Evolutionary conservation across 1,284 basidiomycete species (phyloP), one percentile per base, ranked within the genome.

Genomic region (Ceratobasidium sp.): DNA sequence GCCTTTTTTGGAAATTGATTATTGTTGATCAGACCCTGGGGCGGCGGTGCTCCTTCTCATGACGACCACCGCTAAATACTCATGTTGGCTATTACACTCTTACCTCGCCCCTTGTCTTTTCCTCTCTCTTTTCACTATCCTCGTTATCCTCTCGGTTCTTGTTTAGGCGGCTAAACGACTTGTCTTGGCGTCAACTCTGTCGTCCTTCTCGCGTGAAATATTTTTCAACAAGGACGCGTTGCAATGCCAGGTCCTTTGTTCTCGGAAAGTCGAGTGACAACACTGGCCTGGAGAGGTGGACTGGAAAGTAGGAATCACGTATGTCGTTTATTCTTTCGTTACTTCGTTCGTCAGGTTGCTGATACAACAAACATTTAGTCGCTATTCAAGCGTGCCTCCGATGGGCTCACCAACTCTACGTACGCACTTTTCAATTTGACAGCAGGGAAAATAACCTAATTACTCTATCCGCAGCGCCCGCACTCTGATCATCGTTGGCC

Each of bases 401-500:
- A 30, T 14, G 38, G 20, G 16, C 16, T 38, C n/a, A 35, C 38
- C 12, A 35, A 62, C n/a, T 62, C 60, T 20, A 62, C 60, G 60
- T 62, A 44, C 38, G 60, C 38, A 8, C 20, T 30, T 41, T 48
- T 20, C 14, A 12, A 60, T 33, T 30, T 35, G 33, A 60, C 16
- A 30, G 10, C 30, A 18, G 10, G 6, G 30, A 30, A 59, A 30
- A 30, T 14, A 33, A 33, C 10, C 57, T 59, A 59, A 59, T 30
- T 59, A 59, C 10, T 71, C 20, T 27, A 46, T 54, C n/a, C 7
- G 20, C 27, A 73, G 70, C 2, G 35, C 57, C 38, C 55, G 46
- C 20, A 73, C 55, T n/a, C 46, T 73, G 8, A 73, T 73, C 30
- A 73, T 73, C 20, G 70, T 73, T 27, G 70, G 70, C 12, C 27